A percentile compares a stretch with the other conserved stretches of the same genome.
Conservation (phyloP, 345 rosid species). For the Pistacia vera region DNA sequence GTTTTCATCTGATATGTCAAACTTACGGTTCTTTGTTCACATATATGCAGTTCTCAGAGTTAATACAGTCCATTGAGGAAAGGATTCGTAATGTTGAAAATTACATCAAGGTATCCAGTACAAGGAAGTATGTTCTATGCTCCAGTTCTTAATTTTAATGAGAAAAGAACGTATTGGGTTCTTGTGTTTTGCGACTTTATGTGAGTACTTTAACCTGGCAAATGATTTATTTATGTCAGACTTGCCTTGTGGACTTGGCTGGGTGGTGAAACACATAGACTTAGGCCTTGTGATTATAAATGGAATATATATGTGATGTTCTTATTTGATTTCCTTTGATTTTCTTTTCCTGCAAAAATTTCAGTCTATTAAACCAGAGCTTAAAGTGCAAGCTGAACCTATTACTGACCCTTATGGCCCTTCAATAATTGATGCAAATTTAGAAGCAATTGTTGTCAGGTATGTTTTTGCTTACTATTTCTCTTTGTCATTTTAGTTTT, state of each 20-base stretch:
- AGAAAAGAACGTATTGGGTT: neutral
- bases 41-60: constrained; percentile 53
- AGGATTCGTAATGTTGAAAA: constrained; percentile 72
- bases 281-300: neutral
- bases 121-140: neutral
- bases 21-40: neutral
- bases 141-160: neutral
- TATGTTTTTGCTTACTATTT: constrained; percentile 14
- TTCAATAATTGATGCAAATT: constrained; percentile 68
- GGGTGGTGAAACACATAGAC: neutral
- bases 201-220: neutral
- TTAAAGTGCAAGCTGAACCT: constrained; percentile 73
- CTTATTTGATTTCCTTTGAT: neutral
- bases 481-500: neutral
- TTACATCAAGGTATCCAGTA: constrained; percentile 61
- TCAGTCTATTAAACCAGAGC: constrained; percentile 77
- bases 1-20: neutral
- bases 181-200: neutral
- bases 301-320: neutral
- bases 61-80: constrained; percentile 74
- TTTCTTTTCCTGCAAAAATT: neutral
- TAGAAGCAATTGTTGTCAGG: constrained; percentile 96
- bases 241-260: too few relatives aligned
- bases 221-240: neutral
- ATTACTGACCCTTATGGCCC: constrained; percentile 88